Evolutionary conservation across 176 grass and related monocot species (phyloP), one percentile per base, ranked within the genome.

Genomic region (Tuctoria greenei): DNA sequence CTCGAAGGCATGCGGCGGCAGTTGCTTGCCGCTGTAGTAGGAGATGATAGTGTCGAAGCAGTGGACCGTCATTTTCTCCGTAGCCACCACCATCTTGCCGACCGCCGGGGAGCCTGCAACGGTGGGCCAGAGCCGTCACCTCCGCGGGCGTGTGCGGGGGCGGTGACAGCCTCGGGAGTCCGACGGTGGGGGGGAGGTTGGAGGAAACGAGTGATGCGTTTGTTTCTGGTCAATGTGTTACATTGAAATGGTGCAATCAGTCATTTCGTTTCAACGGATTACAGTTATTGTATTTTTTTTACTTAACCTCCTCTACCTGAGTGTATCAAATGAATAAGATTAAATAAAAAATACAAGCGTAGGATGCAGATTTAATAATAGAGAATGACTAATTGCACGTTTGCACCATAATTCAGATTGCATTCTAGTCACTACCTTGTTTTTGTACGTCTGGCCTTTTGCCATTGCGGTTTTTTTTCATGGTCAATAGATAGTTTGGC

Each of bases 11-110:
- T 91, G 89, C 21, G 70, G 73, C 66, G 89, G 51, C 56, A 83
- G 87, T 75, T 92, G 89, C 21, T 88, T 89, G 67, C 89, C 83
- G 82, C 39, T 90, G 81, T 90, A 99, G 92, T 99, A 89, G 56
- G 89, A 64, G 75, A 99, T 70, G 55, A 99, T 89, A 51, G 92
- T 90, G 80, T 99, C 95, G 85, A 99, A 99, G 87, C 95, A 99
- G 79, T 95, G 95, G 36, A 85, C 95, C 64, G 55, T 83, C 95
- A 99, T 99, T 86, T 99, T 92, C 71, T 77, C 68, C 82, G 90
- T 95, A 55, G 95, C 95, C 63, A 82, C 88, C 85, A 95, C 89
- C 95, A 99, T 99, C 66, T 27, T 79, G 62, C 57, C 39, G 39
- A 75, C 61, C 46, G 47, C 17, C 39, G 40, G 40, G 6, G 18